phyloP scores from a whole-genome alignment of 805 yeast species.

The Helenozyma rhizophorensis region DNA sequence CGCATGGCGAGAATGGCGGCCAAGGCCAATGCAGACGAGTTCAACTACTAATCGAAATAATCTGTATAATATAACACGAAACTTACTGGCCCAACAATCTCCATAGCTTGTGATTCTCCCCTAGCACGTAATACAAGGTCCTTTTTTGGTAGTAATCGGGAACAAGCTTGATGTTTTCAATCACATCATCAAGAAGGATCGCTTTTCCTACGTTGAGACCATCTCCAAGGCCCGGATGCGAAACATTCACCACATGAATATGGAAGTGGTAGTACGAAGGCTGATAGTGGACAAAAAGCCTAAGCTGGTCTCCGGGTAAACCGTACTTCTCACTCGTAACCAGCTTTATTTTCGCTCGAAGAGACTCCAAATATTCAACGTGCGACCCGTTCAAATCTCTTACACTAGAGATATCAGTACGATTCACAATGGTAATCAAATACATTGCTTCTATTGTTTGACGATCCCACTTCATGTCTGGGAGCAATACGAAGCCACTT shows the following conservation, averaged over 20 bases:
- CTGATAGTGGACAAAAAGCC: slow-evolving; percentile 86
- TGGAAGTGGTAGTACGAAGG: slow-evolving; percentile 97
- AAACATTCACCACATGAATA: slow-evolving; percentile 77
- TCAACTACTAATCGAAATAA: slow-evolving; percentile 59
- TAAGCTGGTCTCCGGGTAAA: slow-evolving; percentile 51
- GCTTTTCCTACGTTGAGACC: slow-evolving; percentile 79
- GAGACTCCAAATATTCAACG: slow-evolving; percentile 48
- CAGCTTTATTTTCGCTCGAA: slow-evolving; percentile 43
- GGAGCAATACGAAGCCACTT: slow-evolving; percentile 69
- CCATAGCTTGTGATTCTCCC: slow-evolving; percentile 81
- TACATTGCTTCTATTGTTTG: slow-evolving; percentile 65
- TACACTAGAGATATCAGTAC: slow-evolving; percentile 64
- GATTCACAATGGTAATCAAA: slow-evolving; percentile 68
- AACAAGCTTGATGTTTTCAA: slow-evolving; percentile 58
- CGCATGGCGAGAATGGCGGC: slow-evolving; percentile 69
- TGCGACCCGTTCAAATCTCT: slow-evolving; percentile 68
- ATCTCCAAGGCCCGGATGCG: slow-evolving; percentile 62
- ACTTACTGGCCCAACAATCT: slow-evolving; percentile 7
- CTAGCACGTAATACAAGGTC: slow-evolving; percentile 62
- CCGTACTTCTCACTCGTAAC: slow-evolving; percentile 40
- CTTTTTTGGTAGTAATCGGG: slow-evolving; percentile 56
- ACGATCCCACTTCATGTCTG: slow-evolving; percentile 97
- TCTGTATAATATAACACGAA: too few relatives aligned
- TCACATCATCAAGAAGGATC: slow-evolving; percentile 71
- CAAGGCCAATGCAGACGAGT: slow-evolving; percentile 63